Conservation (phyloP, 2,329 filamentous ascomycete genomes). For the Arthrinium puccinioides region DNA sequence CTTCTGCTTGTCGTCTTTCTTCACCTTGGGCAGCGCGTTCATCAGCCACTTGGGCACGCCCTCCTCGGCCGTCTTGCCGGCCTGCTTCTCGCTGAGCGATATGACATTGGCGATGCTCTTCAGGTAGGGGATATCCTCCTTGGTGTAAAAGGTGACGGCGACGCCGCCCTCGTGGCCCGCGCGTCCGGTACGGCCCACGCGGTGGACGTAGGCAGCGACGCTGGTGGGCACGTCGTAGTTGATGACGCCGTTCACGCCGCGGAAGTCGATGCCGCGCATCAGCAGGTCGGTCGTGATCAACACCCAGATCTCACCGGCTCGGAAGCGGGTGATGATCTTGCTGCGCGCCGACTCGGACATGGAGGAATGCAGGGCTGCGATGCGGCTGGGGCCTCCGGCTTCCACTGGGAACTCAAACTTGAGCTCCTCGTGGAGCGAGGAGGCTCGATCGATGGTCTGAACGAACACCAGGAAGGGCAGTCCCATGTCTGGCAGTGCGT, state of each 20-base stretch:
- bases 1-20: slow-evolving; percentile 76
- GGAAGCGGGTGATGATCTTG: slow-evolving; percentile 80
- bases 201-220: slow-evolving; percentile 84
- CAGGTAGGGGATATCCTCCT: slow-evolving; percentile 83
- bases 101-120: slow-evolving; percentile 94
- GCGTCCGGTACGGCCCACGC: slow-evolving; percentile 83
- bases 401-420: slow-evolving; percentile 89
- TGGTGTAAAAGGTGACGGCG: slow-evolving; percentile 90
- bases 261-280: slow-evolving; percentile 88
- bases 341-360: slow-evolving; percentile 71
- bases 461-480: slow-evolving; percentile 94
- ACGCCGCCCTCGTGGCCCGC: slow-evolving; percentile 83
- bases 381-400: slow-evolving; percentile 75
- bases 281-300: slow-evolving; percentile 93
- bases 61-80: slow-evolving; percentile 43
- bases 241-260: slow-evolving; percentile 89
- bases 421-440: slow-evolving; percentile 80
- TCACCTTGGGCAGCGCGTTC: slow-evolving; percentile 75
- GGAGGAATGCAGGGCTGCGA: slow-evolving; percentile 85
- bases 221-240: slow-evolving; percentile 97
- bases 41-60: slow-evolving; percentile 79
- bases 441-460: slow-evolving; percentile 86
- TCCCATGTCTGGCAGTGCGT: slow-evolving; percentile 56
- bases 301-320: slow-evolving; percentile 89
- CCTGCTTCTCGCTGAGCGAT: slow-evolving; percentile 69